These are phyloP conservation scores for Hygrophoropsis aurantiaca DNA, from an alignment of 768 basidiomycete species.

Conservation along the genomic window DNA sequence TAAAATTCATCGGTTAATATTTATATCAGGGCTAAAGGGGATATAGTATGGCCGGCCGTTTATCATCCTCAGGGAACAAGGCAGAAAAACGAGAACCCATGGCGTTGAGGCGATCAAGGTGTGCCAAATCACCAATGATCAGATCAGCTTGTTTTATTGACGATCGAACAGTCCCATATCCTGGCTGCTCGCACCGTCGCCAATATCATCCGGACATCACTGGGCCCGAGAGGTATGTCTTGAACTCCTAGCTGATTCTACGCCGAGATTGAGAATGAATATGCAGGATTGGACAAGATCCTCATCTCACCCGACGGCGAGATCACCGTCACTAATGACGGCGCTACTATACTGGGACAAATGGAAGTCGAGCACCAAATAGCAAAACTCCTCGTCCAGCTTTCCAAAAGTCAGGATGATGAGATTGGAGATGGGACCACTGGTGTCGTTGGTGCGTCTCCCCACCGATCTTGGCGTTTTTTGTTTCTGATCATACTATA, in stretches of 20 bases:
- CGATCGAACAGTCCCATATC: conserved; percentile 74
- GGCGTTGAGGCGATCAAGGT: conserved; percentile 97
- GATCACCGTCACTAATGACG: conserved; percentile 99
- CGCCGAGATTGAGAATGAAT: conserved; percentile 8
- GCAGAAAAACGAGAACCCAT: conserved; percentile 87
- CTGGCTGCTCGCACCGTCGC: conserved; percentile 92
- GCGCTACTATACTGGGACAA: conserved; percentile 95
- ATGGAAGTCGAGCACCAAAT: conserved; percentile 99
- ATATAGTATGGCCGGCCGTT: conserved; percentile 91
- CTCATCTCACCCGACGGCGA: conserved; percentile 96
- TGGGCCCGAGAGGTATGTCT: conserved; percentile 84
- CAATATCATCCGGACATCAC: conserved; percentile 91
- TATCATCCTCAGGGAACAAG: conserved; percentile 94
- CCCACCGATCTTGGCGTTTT: conserved; percentile 4
- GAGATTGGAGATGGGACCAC: conserved; percentile 99
- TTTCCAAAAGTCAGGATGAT: conserved; percentile 98
- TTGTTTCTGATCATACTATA: conserved; percentile 3
- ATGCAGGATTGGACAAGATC: conserved; percentile 88
- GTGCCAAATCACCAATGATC: conserved; percentile 9
- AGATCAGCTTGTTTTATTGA: conserved; percentile 2
- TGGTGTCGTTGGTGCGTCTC: conserved; percentile 89
- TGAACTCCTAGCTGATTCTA: neutral
- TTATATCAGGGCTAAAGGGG: conserved; percentile 7
- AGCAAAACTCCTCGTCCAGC: conserved; percentile 93
- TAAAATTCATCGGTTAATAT: conserved; percentile 23